Evolutionary conservation across 306 rosid species (phyloP).

Genomic region (Arachis stenosperma): DNA sequence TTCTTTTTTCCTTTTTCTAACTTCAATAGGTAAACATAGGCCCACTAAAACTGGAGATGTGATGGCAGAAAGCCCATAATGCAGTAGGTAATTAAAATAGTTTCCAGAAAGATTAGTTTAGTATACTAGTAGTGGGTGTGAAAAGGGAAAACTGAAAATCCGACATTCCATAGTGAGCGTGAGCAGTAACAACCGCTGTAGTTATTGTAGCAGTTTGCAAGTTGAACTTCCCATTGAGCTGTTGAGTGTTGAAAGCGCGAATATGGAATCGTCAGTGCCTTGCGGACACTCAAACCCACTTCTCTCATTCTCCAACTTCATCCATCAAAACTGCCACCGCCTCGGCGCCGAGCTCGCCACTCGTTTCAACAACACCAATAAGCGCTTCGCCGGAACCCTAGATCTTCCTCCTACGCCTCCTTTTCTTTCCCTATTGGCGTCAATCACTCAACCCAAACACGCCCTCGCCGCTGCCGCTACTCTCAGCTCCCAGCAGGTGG

Average conservation of each 20-base stretch:
- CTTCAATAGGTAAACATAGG: no score
- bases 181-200: no score
- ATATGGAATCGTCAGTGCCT: slow-evolving; percentile 46
- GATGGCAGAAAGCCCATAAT: neutral
- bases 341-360: slow-evolving; percentile 59
- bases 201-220: neutral
- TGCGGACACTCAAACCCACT: slow-evolving; percentile 62
- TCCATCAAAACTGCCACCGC: slow-evolving; percentile 71
- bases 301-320: slow-evolving; percentile 65
- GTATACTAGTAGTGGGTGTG: neutral
- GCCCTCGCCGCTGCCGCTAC: slow-evolving; percentile 88
- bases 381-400: slow-evolving; percentile 61
- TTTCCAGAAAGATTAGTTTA: neutral
- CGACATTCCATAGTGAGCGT: neutral
- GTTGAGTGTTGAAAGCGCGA: neutral
- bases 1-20: no score
- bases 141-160: neutral
- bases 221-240: neutral
- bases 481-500: slow-evolving; percentile 64
- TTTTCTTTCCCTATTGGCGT: slow-evolving; percentile 46
- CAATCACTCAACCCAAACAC: slow-evolving; percentile 53
- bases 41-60: no score
- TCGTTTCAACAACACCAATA: slow-evolving; percentile 59
- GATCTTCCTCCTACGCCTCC: slow-evolving; percentile 19
- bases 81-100: neutral